Conservation (phyloP, 257 asterid genomes). For the Ilex asprella region DNA sequence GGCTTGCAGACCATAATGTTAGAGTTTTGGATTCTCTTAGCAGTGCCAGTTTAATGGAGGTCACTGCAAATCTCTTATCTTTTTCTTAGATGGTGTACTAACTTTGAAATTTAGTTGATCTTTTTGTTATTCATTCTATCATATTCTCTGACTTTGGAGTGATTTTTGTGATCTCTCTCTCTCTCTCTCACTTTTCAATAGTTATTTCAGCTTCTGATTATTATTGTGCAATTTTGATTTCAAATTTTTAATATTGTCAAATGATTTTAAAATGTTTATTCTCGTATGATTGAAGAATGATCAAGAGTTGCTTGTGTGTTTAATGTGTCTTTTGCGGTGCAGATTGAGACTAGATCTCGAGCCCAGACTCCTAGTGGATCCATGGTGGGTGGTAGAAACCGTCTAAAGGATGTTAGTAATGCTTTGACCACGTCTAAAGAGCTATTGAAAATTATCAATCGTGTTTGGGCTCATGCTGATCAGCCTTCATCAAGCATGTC, state of each 20-base stretch:
- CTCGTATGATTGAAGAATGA: neutral
- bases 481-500: conserved; percentile 80
- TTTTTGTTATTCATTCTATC: neutral
- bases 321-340: conserved; percentile 16
- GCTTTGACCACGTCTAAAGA: conserved; percentile 91
- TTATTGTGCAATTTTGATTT: neutral
- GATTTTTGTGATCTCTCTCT: conserved; percentile 4
- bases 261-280: too few species aligned
- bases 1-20: conserved; percentile 30
- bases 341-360: conserved; percentile 79
- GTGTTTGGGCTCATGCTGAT: conserved; percentile 73
- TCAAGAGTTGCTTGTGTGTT: neutral
- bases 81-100: neutral
- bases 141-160: neutral
- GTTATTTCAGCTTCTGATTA: too few species aligned
- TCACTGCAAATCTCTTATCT: conserved; percentile 11
- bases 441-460: conserved; percentile 79
- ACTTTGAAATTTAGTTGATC: neutral
- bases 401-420: conserved; percentile 72
- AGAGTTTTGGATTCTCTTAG: conserved; percentile 58
- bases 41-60: conserved; percentile 87
- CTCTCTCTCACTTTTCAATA: neutral
- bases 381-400: conserved; percentile 32
- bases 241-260: too few species aligned
- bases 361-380: conserved; percentile 55